phyloP scores from a whole-genome alignment of 2,329 filamentous ascomycete species.

The Calonectria naviculata region DNA sequence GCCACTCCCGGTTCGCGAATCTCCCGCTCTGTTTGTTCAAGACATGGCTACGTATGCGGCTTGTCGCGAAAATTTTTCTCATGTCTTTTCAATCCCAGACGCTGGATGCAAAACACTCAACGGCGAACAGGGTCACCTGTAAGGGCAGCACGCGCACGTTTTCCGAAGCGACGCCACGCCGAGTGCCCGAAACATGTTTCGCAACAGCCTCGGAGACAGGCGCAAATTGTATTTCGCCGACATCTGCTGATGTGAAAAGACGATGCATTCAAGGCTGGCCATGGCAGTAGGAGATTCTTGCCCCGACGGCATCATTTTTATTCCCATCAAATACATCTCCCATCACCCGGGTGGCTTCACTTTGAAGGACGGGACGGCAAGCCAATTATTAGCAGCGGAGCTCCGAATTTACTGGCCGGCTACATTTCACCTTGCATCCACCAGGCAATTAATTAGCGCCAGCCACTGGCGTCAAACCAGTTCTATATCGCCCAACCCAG shows the following conservation, averaged over 20 bases:
- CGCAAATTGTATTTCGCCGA: background rate
- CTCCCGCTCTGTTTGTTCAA: slow-evolving; percentile 3
- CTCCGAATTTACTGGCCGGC: background rate
- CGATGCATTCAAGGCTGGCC: background rate
- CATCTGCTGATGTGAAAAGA: background rate
- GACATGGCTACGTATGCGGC: slow-evolving; percentile 15
- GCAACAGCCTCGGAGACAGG: background rate
- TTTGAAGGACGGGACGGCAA: background rate
- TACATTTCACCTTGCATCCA: background rate
- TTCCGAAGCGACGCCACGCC: slow-evolving; percentile 4
- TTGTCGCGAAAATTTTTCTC: background rate
- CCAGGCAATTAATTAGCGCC: background rate
- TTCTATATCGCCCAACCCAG: background rate
- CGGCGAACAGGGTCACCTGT: slow-evolving; percentile 16
- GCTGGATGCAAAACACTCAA: slow-evolving; percentile 2
- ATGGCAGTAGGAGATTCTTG: background rate
- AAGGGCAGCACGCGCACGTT: background rate
- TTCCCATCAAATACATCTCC: background rate
- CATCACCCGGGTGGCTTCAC: background rate
- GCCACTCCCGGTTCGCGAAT: slow-evolving; percentile 22
- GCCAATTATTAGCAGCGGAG: background rate
- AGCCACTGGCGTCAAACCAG: slow-evolving; percentile 3
- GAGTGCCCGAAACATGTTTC: background rate
- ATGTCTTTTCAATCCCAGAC: background rate
- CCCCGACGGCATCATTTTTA: background rate